These are phyloP conservation scores for Phytopythium montanum DNA, from an alignment of 352 stramenopile genomes.

Conservation along the genomic window DNA sequence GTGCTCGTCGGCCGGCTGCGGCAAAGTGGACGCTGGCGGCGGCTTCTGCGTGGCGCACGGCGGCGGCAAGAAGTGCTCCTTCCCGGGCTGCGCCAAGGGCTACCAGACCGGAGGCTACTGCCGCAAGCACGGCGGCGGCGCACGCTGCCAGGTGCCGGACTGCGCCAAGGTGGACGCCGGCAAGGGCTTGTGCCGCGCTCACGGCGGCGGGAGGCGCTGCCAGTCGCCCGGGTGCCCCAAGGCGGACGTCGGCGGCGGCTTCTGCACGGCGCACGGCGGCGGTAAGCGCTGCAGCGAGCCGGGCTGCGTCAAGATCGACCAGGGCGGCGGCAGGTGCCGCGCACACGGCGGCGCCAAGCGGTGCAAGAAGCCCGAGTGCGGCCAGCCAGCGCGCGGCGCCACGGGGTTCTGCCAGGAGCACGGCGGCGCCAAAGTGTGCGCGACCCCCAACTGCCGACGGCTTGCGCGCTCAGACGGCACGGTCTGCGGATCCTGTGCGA, in stretches of 20 bases:
- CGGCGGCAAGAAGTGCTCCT: conserved; percentile 79
- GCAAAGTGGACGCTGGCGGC: conserved; percentile 73
- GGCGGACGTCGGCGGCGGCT: conserved; percentile 77
- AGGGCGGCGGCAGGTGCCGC: conserved; percentile 77
- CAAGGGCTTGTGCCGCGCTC: conserved; percentile 61
- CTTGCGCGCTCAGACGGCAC: conserved; percentile 41
- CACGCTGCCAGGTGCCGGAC: conserved; percentile 61
- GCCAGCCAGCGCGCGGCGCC: conserved; percentile 48
- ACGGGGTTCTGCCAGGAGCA: conserved; percentile 66
- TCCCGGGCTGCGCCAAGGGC: conserved; percentile 64
- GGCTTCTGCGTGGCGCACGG: conserved; percentile 83
- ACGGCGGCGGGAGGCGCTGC: conserved; percentile 74
- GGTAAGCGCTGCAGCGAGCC: conserved; percentile 62
- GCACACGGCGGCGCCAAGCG: conserved; percentile 70
- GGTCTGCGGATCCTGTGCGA: conserved; percentile 41
- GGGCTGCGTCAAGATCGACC: conserved; percentile 78
- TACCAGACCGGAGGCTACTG: conserved; percentile 82
- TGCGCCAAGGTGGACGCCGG: conserved; percentile 82
- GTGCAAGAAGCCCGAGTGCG: conserved; percentile 48
- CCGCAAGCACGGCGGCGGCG: conserved; percentile 66
- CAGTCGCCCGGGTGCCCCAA: conserved; percentile 51
- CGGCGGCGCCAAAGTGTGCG: conserved; percentile 56
- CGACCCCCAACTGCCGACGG: conserved; percentile 47
- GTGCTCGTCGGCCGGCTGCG: conserved; percentile 50
- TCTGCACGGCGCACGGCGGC: conserved; percentile 78